These are phyloP conservation scores for Setomelanomma holmii DNA, from an alignment of 2,329 filamentous ascomycete genomes.

Conservation along the genomic window DNA sequence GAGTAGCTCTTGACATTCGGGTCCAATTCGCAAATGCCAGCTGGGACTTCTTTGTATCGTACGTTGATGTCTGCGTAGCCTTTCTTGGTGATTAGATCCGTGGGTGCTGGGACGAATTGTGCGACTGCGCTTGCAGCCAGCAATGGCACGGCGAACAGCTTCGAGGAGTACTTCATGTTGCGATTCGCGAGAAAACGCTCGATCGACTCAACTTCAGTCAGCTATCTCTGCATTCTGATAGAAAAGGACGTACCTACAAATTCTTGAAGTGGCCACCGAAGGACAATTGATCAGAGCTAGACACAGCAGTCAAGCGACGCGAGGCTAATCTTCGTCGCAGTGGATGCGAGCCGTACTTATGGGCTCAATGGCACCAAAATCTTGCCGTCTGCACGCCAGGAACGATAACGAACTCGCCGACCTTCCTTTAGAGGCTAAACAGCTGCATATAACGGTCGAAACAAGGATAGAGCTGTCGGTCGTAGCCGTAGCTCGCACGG, in stretches of 20 bases:
- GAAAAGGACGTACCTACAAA: too few species aligned
- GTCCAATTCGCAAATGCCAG: conserved; percentile 64
- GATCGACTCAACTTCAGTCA: neutral
- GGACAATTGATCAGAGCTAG: neutral
- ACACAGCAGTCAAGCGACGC: neutral
- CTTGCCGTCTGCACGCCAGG: neutral
- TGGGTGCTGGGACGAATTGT: conserved; percentile 57
- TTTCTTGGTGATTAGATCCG: conserved; percentile 52
- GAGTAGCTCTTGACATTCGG: conserved; percentile 64
- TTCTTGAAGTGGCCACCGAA: neutral
- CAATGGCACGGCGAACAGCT: conserved; percentile 20
- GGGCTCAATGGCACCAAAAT: neutral
- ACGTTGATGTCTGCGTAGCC: conserved; percentile 60
- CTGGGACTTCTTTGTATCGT: conserved; percentile 64
- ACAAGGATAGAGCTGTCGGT: conserved; percentile 8
- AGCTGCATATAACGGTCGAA: conserved; percentile 1
- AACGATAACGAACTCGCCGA: conserved; percentile 10
- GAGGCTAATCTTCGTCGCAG: neutral
- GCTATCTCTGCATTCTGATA: too few species aligned
- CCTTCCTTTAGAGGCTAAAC: conserved; percentile 25
- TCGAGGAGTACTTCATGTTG: conserved; percentile 16
- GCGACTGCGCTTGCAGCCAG: conserved; percentile 28
- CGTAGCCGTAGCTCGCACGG: conserved; percentile 6
- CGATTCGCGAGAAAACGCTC: neutral
- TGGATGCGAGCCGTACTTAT: neutral